These are phyloP conservation scores for Abortiporus biennis DNA, from an alignment of 1,284 basidiomycete species.

Conservation along the genomic window DNA sequence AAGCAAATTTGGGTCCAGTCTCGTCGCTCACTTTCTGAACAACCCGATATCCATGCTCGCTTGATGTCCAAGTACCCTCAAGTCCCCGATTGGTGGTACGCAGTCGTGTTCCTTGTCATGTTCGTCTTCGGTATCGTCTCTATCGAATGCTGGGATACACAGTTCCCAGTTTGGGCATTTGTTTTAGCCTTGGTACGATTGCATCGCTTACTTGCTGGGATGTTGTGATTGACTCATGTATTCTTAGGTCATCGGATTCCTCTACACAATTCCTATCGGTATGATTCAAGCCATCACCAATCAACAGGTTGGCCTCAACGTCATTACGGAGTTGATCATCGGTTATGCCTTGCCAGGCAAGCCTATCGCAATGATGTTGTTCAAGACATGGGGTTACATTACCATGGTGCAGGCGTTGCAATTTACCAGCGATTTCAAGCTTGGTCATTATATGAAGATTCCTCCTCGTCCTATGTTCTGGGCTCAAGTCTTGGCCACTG, in stretches of 20 bases:
- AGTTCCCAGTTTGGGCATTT: constrained; percentile 61
- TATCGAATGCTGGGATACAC: constrained; percentile 64
- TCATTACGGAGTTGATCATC: constrained; percentile 44
- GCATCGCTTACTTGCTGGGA: constrained; percentile 1
- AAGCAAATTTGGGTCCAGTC: constrained; percentile 45
- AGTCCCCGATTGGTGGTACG: constrained; percentile 55
- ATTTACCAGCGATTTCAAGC: constrained; percentile 67
- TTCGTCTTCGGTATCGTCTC: constrained; percentile 62
- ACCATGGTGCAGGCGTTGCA: constrained; percentile 31
- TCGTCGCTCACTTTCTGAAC: constrained; percentile 39
- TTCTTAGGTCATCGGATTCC: constrained; percentile 27
- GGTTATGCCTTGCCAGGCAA: constrained; percentile 43
- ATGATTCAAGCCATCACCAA: constrained; percentile 54
- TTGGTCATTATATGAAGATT: constrained; percentile 74
- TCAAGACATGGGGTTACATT: constrained; percentile 51
- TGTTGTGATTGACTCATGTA: constrained; percentile 2
- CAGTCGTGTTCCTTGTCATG: constrained; percentile 46
- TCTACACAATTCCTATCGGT: constrained; percentile 46
- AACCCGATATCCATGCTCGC: constrained; percentile 56
- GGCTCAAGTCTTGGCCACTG: constrained; percentile 53
- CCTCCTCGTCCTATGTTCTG: constrained; percentile 53
- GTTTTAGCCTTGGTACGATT: constrained; percentile 29
- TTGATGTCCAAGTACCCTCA: constrained; percentile 58
- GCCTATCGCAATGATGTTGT: constrained; percentile 46
- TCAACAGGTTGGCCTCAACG: constrained; percentile 42